Conservation (phyloP, 2,329 filamentous ascomycete species). For the Domatiomyces globalis region DNA sequence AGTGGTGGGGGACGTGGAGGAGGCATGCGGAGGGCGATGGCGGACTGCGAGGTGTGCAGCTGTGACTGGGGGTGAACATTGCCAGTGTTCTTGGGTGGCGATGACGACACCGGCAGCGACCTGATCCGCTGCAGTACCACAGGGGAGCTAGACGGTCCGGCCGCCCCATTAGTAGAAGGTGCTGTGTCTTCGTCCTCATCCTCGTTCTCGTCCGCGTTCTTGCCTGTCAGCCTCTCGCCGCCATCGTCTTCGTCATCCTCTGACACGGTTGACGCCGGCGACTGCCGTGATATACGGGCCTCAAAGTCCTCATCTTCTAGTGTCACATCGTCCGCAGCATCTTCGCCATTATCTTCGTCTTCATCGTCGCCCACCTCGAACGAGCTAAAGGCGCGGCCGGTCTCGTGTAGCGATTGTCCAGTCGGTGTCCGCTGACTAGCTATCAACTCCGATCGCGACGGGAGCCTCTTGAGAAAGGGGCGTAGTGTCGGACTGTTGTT, state of each 20-base stretch:
- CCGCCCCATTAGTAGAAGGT: constrained; percentile 5
- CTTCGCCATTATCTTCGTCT: constrained; percentile 2
- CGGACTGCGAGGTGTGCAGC: constrained; percentile 1
- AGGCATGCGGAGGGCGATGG: constrained; percentile 7
- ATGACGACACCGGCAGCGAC: constrained; percentile 1
- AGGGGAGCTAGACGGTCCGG: neutral
- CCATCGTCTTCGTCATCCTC: constrained; percentile 15
- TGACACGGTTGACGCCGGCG: constrained; percentile 4
- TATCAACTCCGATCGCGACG: constrained; percentile 11
- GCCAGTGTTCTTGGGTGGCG: neutral
- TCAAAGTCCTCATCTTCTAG: constrained; percentile 31
- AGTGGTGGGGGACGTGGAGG: constrained; percentile 34
- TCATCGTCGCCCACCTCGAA: constrained; percentile 10
- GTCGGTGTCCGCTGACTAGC: constrained; percentile 13
- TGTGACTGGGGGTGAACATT: constrained; percentile 8
- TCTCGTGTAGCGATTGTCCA: constrained; percentile 3
- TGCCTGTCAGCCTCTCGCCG: constrained; percentile 14
- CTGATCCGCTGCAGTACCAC: constrained; percentile 2
- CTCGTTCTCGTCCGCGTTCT: neutral
- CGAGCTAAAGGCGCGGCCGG: constrained; percentile 3
- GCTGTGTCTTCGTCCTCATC: constrained; percentile 6
- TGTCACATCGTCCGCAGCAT: constrained; percentile 11
- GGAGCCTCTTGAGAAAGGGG: constrained; percentile 16
- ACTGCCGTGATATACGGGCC: constrained; percentile 30
- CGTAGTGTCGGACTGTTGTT: constrained; percentile 9